Percentiles rank a stretch among this genome's conserved stretches.
These are phyloP conservation scores for Coemansia sp. DNA, from an alignment of 192 early-diverging fungal species.

Conservation along the genomic window DNA sequence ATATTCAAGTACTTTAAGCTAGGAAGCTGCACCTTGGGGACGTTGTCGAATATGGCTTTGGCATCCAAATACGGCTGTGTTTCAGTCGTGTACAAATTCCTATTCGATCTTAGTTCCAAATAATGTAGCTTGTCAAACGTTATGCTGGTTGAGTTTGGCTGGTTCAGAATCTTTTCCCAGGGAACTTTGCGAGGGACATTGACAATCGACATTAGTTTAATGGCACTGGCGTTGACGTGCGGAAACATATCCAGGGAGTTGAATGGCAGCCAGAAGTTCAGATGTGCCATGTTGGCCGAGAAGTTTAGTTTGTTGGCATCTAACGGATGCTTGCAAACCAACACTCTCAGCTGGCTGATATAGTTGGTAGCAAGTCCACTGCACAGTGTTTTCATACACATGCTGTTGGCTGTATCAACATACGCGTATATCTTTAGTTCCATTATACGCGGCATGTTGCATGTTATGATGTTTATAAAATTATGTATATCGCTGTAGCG, in stretches of 20 bases:
- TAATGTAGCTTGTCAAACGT: neutral
- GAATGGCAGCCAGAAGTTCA: neutral
- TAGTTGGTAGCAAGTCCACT: neutral
- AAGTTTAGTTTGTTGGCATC: neutral
- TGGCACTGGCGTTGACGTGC: neutral
- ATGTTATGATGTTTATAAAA: too few species aligned
- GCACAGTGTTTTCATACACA: neutral
- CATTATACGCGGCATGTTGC: too few species aligned
- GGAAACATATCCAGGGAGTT: neutral
- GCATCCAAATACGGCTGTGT: neutral
- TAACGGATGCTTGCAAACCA: neutral
- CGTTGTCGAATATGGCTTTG: constrained; percentile 1
- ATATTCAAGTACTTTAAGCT: neutral
- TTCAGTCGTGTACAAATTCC: neutral
- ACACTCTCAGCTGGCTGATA: neutral
- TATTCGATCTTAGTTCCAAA: neutral
- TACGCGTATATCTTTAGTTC: too few species aligned
- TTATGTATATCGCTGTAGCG: too few species aligned
- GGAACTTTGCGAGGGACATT: constrained; percentile 1
- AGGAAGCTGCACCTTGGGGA: constrained; percentile 5
- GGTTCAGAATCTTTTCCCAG: neutral
- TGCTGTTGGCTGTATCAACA: too few species aligned
- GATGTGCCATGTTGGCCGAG: neutral
- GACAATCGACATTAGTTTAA: neutral
- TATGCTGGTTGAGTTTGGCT: neutral